Base-by-base conservation (phyloP, 345 rosid species). In the Chamaenerion angustifolium region DNA sequence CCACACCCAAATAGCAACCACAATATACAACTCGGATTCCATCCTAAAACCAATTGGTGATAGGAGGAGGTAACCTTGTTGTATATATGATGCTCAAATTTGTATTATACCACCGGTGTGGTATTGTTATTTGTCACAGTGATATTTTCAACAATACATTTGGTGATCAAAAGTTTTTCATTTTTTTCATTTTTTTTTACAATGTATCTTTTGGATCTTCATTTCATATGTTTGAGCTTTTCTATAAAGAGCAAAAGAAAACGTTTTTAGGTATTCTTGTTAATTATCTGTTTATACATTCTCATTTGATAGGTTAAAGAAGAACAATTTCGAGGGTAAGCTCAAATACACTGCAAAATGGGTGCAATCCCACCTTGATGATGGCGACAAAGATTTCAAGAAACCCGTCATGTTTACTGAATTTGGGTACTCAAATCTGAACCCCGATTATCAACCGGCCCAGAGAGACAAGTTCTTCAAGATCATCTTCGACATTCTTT, bases 351-450 rank as follows among this genome's bases (percentile, higher is more conserved):
- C 67, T 31, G 60, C 76, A 0, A 59, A 14, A 5, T 64, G 76
- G 76, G 45, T 71, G 44, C 69, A 71, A 41, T 64, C 76, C 55
- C 76, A 67, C 47, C 23, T 71, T 54, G 56, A 27, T 10, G 76
- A 67, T 19, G 70, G 76, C 14, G 57, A 67, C 8, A 1, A n/a
- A 3, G 50, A 52, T 50, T 47, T 71, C 56, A 57, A 56, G 56
- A 71, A 71, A 53, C 76, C 76, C 7, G 64, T 72, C 31, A 64
- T 72, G 40, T 68, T 68, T 31, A 67, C 76, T 9, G 76, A 72
- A 65, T 62, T 72, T 47, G 73, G 76, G 40, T 71, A 66, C 12
- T 35, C 54, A 10, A 31, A 31, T 31, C 14, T 58, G 64, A 60
- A 46, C 46, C 48, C 10, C 35, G 64, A 51, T 51, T 35, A 55